Evolutionary conservation across 2,329 filamentous ascomycete genomes (phyloP), one percentile per base, ranked within the genome.

Genomic region (Venturia effusa): DNA sequence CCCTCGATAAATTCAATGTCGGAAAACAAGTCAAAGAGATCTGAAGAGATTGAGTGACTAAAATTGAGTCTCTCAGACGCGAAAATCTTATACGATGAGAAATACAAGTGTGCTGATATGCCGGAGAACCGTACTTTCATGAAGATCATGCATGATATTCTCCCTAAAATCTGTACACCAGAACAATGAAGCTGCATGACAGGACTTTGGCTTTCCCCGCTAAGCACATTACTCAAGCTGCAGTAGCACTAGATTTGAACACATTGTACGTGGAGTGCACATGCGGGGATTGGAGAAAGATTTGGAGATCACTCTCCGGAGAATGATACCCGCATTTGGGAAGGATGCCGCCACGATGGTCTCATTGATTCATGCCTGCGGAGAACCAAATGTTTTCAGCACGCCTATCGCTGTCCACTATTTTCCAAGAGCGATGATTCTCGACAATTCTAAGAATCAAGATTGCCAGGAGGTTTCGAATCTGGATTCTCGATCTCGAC

Each of bases 71-170:
- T 30, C 15, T 30, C 48, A 5, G 7, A 10, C 27, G 17, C 51
- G 24, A 13, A 30, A 37, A 30, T 51, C 19, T 19, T 62, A 37
- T 62, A 22, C 24, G 10, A 24, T 11, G 24, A 32, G 22, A 45
- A 22, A 32, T 51, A 19, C 41, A 17, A 34, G 60, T 51, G 40
- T 62, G 40, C 60, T 51, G 40, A 62, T 62, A 62, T 62, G 40
- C 60, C 60, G 60, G 22, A 7, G 19, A 34, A 37, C 60, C 60
- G 40, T 51, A 27, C 24, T n/a, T n/a, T n/a, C 30, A n/a, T 24
- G 5, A 4, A 5, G 15, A 48, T 61, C 6, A 43, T 48, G 60
- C 60, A 51, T 32, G 19, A 30, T 51, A 11, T 30, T 19, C 6
- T 62, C 24, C 60, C 41, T 48, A 24, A 62, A 41, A 62, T 41